Evolutionary conservation across 164 flowering plant species (phyloP), one percentile per base, ranked within the genome.

Genomic region (Chimonanthus salicifolius): DNA sequence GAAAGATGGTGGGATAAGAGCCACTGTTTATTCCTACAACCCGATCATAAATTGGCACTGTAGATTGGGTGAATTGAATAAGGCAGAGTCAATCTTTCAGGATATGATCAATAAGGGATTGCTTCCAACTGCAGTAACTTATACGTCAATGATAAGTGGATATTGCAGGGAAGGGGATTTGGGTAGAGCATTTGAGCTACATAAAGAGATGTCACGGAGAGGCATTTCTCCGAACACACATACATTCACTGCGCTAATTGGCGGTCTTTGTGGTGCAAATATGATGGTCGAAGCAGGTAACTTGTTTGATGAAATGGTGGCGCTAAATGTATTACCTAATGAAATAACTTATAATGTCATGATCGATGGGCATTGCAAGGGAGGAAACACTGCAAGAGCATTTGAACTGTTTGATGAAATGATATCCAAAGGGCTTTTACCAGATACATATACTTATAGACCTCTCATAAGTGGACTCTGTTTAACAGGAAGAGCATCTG

Each of bases 331-430:
- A 45, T 45, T 58, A 70, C 97, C 92, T 3, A 92, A 85, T 80
- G 93, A 87, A 81, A 89, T 91, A 20, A 91, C 98, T 5, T 95
- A 92, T 68, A 95, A 95, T 85, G 89, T 92, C 13, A 65, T 95
- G 82, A 91, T 95, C 69, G 93, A 92, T 72, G 99, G 98, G n/a
- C 64, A 84, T 73, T 92, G 94, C 67, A 82, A 73, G 83, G 83
- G 75, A 64, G 97, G 96, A 15, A 82, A 88, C 82, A 84, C 78
- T 1, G 79, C 63, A n/a, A 89, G 77, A 75, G 99, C 92, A 16
- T 92, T 95, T 78, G 84, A 87, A 67, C 80, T 95, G 77, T 81
- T 85, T 64, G 82, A 87, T 51, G 94, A 92, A 79, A 95, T 95
- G 99, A 72, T 82, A 46, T 73, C 78, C 67, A 91, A 85, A 80